Percentiles rank a stretch among this genome's conserved stretches.
phyloP scores from a whole-genome alignment of 768 basidiomycete genomes.

The Lentinula edodes region DNA sequence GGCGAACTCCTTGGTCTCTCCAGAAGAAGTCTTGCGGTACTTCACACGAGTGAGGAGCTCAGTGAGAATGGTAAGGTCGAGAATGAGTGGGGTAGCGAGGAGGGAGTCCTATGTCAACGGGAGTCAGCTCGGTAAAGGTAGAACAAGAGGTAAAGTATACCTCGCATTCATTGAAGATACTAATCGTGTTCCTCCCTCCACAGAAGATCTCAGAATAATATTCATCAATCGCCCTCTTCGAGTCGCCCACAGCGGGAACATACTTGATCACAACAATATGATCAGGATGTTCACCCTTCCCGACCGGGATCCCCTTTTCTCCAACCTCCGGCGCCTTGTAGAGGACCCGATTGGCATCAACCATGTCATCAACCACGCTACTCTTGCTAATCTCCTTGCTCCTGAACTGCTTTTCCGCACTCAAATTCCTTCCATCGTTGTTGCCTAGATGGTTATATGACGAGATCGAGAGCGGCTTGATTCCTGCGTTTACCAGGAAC shows the following conservation, averaged over 20 bases:
- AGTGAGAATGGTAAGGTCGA: constrained; percentile 89
- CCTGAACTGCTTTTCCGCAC: constrained; percentile 89
- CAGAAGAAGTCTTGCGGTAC: constrained; percentile 56
- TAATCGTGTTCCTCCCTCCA: constrained; percentile 90
- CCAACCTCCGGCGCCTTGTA: constrained; percentile 75
- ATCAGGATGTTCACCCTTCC: constrained; percentile 96
- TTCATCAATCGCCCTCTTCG: constrained; percentile 98
- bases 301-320: constrained; percentile 37
- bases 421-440: constrained; percentile 93
- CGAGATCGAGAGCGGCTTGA: constrained; percentile 95
- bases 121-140: constrained; percentile 6
- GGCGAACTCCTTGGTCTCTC: constrained; percentile 54
- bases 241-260: constrained; percentile 93
- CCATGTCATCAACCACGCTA: constrained; percentile 98
- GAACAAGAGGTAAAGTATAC: constrained; percentile 24
- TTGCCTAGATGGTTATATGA: constrained; percentile 99
- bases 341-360: constrained; percentile 80
- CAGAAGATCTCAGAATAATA: constrained; percentile 98
- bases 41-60: constrained; percentile 91
- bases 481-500: constrained; percentile 97
- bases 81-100: constrained; percentile 91
- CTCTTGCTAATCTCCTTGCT: constrained; percentile 99
- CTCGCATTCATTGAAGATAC: constrained; percentile 98
- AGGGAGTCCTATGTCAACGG: constrained; percentile 67
- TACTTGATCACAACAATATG: constrained; percentile 98